A percentile compares a stretch with the other conserved stretches of the same genome.
These are phyloP conservation scores for Fusarium floridanum DNA, from an alignment of 2,329 filamentous ascomycete species.

Conservation along the genomic window DNA sequence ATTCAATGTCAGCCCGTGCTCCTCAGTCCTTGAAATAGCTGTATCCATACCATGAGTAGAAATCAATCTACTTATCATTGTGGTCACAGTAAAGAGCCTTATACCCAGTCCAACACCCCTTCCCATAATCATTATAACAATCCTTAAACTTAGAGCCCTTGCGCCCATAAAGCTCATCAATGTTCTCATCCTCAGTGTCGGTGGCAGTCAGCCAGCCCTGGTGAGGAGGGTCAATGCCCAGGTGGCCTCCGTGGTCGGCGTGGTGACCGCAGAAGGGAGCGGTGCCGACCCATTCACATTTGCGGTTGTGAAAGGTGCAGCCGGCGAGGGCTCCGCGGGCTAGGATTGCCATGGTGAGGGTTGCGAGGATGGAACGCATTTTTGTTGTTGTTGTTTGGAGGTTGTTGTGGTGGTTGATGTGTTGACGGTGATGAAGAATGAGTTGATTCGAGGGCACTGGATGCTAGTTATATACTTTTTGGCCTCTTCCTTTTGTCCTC, in stretches of 20 bases:
- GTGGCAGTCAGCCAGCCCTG: neutral
- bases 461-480: neutral
- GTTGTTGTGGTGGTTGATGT: neutral
- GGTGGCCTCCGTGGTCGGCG: neutral
- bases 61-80: neutral
- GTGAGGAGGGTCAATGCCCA: neutral
- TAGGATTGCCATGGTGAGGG: neutral
- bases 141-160: neutral
- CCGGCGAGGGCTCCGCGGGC: neutral
- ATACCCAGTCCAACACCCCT: neutral
- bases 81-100: neutral
- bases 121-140: neutral
- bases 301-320: neutral
- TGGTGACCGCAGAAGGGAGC: neutral
- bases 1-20: neutral
- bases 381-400: neutral
- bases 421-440: neutral
- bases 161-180: neutral
- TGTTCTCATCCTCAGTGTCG: neutral
- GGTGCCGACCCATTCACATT: neutral
- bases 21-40: neutral
- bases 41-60: neutral
- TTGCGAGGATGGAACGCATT: neutral
- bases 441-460: neutral
- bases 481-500: neutral